Percentiles rank a stretch among this genome's conserved stretches.
These are phyloP conservation scores for Veloporphyrellus conicus DNA, from an alignment of 1,284 basidiomycete genomes.

Conservation along the genomic window DNA sequence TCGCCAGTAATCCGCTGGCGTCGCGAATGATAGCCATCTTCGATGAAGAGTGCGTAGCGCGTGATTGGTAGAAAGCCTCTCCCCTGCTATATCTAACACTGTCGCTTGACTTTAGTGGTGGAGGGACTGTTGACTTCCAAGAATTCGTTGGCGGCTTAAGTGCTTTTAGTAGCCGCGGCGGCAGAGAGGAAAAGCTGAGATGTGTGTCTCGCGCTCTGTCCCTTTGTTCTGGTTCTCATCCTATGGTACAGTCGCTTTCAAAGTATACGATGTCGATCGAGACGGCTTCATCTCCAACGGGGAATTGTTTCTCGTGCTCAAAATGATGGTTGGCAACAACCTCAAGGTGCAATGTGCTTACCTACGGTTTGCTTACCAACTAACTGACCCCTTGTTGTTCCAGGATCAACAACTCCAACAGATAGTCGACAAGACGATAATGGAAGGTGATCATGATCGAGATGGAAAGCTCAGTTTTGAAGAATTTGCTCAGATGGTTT, in stretches of 20 bases:
- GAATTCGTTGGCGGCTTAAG: constrained; percentile 97
- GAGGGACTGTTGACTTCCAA: constrained; percentile 98
- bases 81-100: not conserved
- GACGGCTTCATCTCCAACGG: constrained; percentile 99
- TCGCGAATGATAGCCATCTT: constrained; percentile 99
- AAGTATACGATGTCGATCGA: constrained; percentile 98
- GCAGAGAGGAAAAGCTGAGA: constrained; percentile 92
- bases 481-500: constrained; percentile 95
- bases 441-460: constrained; percentile 98
- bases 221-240: constrained; percentile 17
- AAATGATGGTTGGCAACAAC: constrained; percentile 99
- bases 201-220: constrained; percentile 55
- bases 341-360: constrained; percentile 65
- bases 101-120: constrained; percentile 57
- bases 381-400: not conserved
- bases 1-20: constrained; percentile 95
- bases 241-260: constrained; percentile 76
- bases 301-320: constrained; percentile 95
- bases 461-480: constrained; percentile 97
- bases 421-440: constrained; percentile 99
- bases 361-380: not conserved
- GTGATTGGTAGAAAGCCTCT: constrained; percentile 2
- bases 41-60: constrained; percentile 84
- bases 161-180: constrained; percentile 95
- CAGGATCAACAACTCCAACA: constrained; percentile 98